Evolutionary conservation across 208 protist species (phyloP), one percentile per base, ranked within the genome.

Genomic region (Borovskyia barvae): DNA sequence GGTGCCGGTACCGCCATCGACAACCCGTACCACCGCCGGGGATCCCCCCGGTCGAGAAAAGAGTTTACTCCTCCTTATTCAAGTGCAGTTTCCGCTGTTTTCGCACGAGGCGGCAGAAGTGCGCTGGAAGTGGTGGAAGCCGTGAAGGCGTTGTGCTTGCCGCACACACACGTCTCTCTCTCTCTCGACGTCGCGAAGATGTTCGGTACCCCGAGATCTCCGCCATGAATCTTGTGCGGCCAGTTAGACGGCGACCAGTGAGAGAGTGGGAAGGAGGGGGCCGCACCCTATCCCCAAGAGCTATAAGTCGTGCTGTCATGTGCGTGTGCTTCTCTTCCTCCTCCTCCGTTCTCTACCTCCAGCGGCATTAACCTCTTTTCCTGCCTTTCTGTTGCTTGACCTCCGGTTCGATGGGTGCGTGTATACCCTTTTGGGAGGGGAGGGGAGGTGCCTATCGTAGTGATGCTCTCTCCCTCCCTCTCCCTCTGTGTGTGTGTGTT

Each of bases 91-190:
- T 39, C 40, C 73, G 1, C 58, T 85, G 29, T 85, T 85, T 39
- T 59, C 58, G 17, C 33, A 71, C 4, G 74, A 82, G 15, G 75
- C 81, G 20, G 71, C 53, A 0, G 71, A 85, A 25, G 61, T 85
- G 11, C 58, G 75, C 24, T 85, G 79, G 75, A 66, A 68, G 37
- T 85, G 79, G 79, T 79, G 66, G 66, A 66, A 64, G 8, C 62
- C 82, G 57, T 80, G 50, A 30, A 12, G 9, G 36, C 15, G 4
- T 33, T 29, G 9, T 8, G 11, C 9, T 49, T 39, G 50, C 5
- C 35, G n/a, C n/a, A n/a, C n/a, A n/a, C n/a, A n/a, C n/a, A n/a
- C n/a, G n/a, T n/a, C n/a, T n/a, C n/a, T n/a, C n/a, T n/a, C n/a
- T n/a, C n/a, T n/a, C n/a, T n/a, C 14, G 28, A 22, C 47, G 19